Base-by-base conservation (phyloP, 2,329 filamentous ascomycete genomes). In the Aspergillus terreus region DNA sequence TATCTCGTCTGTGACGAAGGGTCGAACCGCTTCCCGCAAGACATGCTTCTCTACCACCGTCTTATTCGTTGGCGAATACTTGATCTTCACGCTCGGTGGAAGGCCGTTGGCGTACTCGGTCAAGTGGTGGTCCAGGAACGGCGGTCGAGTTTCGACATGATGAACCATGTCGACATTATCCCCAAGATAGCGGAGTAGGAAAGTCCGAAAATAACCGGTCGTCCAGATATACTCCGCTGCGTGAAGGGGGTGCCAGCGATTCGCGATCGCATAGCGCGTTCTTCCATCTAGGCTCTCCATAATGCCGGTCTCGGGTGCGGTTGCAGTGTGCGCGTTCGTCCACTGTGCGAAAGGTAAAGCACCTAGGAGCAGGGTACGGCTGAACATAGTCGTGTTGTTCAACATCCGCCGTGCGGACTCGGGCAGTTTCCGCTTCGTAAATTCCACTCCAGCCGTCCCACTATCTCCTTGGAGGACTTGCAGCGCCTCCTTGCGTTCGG, bases 1-100 rank as follows among this genome's bases (percentile, higher is more conserved):
- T 4, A 81, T 60, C 63, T 82, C 79, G 12, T 76, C 65, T 0
- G 78, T 78, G 50, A 82, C 72, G 56, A 75, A 82, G 2, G 78
- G 77, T 51, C 70, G 72, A 17, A 67, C 70, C 0, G 78, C 79
- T 57, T 82, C 75, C 3, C 76, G 73, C 1, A 82, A 69, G 25
- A 81, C 73, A 70, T 75, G 78, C 54, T 82, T 80, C 63, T 81
- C 77, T 2, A 30, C 27, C 27, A 30, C 27, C 7, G 27, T 30
- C 27, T 30, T 30, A 4, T 30, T 6, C 1, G 60, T 61, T 38
- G 77, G 66, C 1, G 56, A 53, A 41, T 52, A 56, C 11, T 63
- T 53, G 21, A 59, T 54, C 49, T 70, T 71, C 42, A 70, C 46
- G 35, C 60, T 66, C 15, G 61, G 63, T 7, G 63, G 63, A 0